Conservation (phyloP, 1,284 basidiomycete genomes). For the Tilletiopsis washingtonensis region DNA sequence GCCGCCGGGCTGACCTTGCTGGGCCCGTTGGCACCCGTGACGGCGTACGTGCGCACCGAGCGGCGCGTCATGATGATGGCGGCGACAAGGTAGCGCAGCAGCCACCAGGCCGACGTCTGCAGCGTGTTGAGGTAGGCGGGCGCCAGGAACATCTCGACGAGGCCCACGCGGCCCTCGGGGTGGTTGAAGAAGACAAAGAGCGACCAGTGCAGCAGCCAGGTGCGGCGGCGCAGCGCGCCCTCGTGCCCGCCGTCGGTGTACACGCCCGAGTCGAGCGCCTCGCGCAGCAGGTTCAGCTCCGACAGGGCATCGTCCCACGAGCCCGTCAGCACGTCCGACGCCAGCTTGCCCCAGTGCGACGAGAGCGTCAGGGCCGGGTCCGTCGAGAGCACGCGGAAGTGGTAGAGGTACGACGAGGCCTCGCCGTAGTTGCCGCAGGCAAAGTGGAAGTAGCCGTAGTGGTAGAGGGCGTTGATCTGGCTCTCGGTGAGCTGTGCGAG, state of each 20-base stretch:
- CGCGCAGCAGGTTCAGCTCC: constrained; percentile 86
- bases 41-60: constrained; percentile 38
- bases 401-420: constrained; percentile 94
- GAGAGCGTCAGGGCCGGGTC: constrained; percentile 85
- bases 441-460: constrained; percentile 97
- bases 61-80: constrained; percentile 87
- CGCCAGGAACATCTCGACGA: constrained; percentile 91
- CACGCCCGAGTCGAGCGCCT: constrained; percentile 65
- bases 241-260: constrained; percentile 41
- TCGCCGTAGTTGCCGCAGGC: constrained; percentile 92
- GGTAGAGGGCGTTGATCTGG: constrained; percentile 92
- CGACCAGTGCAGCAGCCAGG: constrained; percentile 96
- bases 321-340: constrained; percentile 87
- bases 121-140: constrained; percentile 97
- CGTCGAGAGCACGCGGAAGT: constrained; percentile 93
- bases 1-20: constrained; percentile 39
- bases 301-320: constrained; percentile 88
- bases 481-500: constrained; percentile 79
- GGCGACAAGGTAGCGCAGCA: constrained; percentile 86
- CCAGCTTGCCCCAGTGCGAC: constrained; percentile 96
- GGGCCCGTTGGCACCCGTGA: constrained; percentile 37
- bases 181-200: constrained; percentile 99
- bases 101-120: constrained; percentile 89
- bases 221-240: constrained; percentile 81
- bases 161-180: constrained; percentile 77